These are phyloP conservation scores for Cercophora samala DNA, from an alignment of 495 filamentous ascomycete genomes.

Conservation along the genomic window DNA sequence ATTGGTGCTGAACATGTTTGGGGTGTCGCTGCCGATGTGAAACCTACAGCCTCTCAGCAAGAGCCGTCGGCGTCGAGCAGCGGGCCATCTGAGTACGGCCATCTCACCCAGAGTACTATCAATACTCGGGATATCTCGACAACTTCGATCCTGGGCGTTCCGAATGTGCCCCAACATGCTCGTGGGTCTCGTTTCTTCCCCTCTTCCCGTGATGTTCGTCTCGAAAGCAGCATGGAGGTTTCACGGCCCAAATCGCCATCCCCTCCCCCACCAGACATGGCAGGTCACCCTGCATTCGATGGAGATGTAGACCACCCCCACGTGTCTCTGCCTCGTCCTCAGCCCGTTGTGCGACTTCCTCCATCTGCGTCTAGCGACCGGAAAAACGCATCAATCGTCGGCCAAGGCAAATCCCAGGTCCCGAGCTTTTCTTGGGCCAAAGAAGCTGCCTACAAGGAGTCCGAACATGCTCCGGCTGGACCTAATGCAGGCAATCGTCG, in stretches of 20 bases:
- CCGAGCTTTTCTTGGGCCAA: slow-evolving; percentile 31
- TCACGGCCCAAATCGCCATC: slow-evolving; percentile 52
- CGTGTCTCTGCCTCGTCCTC: slow-evolving; percentile 64
- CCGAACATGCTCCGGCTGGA: slow-evolving; percentile 11
- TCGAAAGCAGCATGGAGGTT: slow-evolving; percentile 15
- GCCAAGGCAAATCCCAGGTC: slow-evolving; percentile 12
- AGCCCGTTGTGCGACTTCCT: slow-evolving; percentile 69
- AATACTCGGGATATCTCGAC: slow-evolving; percentile 16
- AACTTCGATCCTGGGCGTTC: slow-evolving; percentile 22
- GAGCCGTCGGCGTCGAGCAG: slow-evolving; percentile 14
- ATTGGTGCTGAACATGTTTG: slow-evolving; percentile 30
- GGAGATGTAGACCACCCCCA: slow-evolving; percentile 61
- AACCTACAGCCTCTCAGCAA: slow-evolving; percentile 18
- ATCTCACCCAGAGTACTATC: slow-evolving; percentile 18
- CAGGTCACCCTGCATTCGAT: slow-evolving; percentile 66
- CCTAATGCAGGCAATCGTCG: not conserved
- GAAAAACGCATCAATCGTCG: slow-evolving; percentile 5
- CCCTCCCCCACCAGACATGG: slow-evolving; percentile 71
- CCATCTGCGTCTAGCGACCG: slow-evolving; percentile 37
- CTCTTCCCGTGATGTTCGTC: slow-evolving; percentile 24
- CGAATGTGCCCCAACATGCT: slow-evolving; percentile 14
- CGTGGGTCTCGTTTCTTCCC: slow-evolving; percentile 64
- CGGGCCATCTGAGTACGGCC: slow-evolving; percentile 18
- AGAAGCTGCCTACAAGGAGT: slow-evolving; percentile 24
- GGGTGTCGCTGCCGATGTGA: slow-evolving; percentile 21